These are phyloP conservation scores for Crotalaria pallida DNA, from an alignment of 306 rosid genomes.

Conservation along the genomic window DNA sequence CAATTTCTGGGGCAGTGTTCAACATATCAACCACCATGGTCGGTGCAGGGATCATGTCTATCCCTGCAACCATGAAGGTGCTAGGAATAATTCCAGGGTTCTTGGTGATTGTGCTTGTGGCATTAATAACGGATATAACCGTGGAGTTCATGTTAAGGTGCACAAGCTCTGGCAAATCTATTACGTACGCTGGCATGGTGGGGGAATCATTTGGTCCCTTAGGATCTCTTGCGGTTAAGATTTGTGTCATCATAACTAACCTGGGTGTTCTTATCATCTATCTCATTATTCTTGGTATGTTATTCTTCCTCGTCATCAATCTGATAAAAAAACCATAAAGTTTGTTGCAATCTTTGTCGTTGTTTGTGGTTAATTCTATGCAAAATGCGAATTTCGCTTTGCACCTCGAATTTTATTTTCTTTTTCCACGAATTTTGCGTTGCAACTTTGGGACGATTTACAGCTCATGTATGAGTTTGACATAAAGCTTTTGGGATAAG, in stretches of 20 bases:
- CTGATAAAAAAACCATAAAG: not conserved
- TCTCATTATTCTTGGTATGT: conserved; percentile 50
- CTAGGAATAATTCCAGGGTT: conserved; percentile 52
- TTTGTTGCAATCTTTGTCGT: not conserved
- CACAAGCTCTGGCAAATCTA: conserved; percentile 36
- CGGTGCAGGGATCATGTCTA: conserved; percentile 65
- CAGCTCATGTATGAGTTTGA: too few species aligned
- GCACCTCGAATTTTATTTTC: not conserved
- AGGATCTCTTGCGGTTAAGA: conserved; percentile 44
- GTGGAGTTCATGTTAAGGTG: conserved; percentile 51
- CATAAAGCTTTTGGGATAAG: too few species aligned
- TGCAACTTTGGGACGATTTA: not conserved
- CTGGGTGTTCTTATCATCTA: conserved; percentile 51
- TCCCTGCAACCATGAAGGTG: conserved; percentile 62
- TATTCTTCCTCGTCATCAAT: not conserved
- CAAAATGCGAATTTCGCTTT: not conserved
- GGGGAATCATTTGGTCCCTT: conserved; percentile 42
- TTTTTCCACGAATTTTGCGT: not conserved
- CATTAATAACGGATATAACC: conserved; percentile 38
- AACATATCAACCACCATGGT: conserved; percentile 58
- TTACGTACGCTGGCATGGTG: conserved; percentile 49
- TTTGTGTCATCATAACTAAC: conserved; percentile 46
- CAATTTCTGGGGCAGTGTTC: conserved; percentile 44
- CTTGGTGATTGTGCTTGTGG: conserved; percentile 33
- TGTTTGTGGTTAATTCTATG: not conserved